Evolutionary conservation across 306 rosid genomes (phyloP).

Genomic region (Biancaea sappan): DNA sequence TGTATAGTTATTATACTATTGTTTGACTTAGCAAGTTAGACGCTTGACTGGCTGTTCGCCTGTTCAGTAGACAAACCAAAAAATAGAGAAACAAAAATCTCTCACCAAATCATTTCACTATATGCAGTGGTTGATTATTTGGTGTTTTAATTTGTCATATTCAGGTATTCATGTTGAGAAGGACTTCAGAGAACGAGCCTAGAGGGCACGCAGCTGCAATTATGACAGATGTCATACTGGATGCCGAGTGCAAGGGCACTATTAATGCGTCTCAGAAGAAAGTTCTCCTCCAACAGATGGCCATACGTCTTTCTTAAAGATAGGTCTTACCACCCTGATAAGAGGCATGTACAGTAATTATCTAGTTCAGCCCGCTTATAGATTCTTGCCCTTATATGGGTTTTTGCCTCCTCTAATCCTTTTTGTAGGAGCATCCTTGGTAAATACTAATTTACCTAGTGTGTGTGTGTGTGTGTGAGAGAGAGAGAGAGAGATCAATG

Average conservation of each 20-base stretch:
- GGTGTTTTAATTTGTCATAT: neutral
- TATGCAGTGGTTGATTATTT: neutral
- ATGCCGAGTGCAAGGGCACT: slow-evolving; percentile 72
- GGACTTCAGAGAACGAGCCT: slow-evolving; percentile 74
- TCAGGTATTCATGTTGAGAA: slow-evolving; percentile 55
- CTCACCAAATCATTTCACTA: neutral
- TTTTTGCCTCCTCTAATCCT: slow-evolving; percentile 41
- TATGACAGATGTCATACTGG: slow-evolving; percentile 71
- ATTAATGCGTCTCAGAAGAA: slow-evolving; percentile 73
- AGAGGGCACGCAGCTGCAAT: slow-evolving; percentile 75
- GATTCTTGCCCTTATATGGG: slow-evolving; percentile 39
- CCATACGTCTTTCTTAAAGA: slow-evolving; percentile 60
- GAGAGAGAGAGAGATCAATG: slow-evolving; percentile 36
- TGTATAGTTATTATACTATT: neutral
- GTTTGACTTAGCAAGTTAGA: neutral
- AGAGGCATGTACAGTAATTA: neutral
- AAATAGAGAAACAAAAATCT: neutral
- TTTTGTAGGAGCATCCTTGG: slow-evolving; percentile 31
- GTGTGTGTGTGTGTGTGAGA: neutral
- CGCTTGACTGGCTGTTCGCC: neutral
- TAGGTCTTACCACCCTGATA: neutral
- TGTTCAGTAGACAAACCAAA: neutral
- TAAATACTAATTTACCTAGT: slow-evolving; percentile 4
- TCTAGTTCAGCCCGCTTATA: slow-evolving; percentile 12
- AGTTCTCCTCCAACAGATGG: slow-evolving; percentile 65